These are phyloP conservation scores for Pseudocercospora musae DNA, from an alignment of 2,329 filamentous ascomycete species.

Conservation along the genomic window DNA sequence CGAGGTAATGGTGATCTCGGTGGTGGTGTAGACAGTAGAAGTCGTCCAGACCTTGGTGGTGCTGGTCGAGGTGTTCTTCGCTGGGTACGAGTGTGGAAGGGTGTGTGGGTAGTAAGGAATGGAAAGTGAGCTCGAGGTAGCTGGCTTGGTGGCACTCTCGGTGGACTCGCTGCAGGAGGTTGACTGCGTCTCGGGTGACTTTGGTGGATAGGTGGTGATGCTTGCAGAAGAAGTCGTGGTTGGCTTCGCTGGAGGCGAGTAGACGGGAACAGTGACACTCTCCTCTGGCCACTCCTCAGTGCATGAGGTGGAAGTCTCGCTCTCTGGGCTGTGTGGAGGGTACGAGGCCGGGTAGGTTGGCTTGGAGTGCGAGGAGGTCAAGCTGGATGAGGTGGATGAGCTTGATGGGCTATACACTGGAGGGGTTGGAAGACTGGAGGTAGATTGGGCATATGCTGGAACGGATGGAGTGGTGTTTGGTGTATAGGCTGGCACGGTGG, in stretches of 20 bases:
- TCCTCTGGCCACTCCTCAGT: not conserved
- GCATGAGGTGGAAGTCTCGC: not conserved
- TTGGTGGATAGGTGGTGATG: not conserved
- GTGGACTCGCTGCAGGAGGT: not conserved
- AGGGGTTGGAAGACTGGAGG: constrained; percentile 2
- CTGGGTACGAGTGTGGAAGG: not conserved
- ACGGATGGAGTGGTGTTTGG: not conserved
- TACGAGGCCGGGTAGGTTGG: not conserved
- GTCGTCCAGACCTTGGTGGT: constrained; percentile 16
- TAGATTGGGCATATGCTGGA: not conserved
- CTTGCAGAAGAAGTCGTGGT: not conserved
- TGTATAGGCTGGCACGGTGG: not conserved
- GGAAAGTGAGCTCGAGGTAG: not conserved
- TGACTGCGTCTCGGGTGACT: constrained; percentile 1
- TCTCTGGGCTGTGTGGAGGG: not conserved
- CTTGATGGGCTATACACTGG: constrained; percentile 1
- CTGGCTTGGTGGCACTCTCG: not conserved
- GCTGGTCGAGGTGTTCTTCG: constrained; percentile 7
- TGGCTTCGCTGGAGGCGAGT: not conserved
- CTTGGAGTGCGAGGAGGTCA: not conserved
- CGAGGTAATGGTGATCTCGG: constrained; percentile 38
- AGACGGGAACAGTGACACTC: not conserved
- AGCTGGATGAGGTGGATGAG: not conserved
- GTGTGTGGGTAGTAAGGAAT: not conserved
- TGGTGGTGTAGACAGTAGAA: constrained; percentile 25